Percentiles rank a stretch among this genome's conserved stretches.
Conservation (phyloP, 2,329 filamentous ascomycete species). For the Pyrenophora tritici-repentis region DNA sequence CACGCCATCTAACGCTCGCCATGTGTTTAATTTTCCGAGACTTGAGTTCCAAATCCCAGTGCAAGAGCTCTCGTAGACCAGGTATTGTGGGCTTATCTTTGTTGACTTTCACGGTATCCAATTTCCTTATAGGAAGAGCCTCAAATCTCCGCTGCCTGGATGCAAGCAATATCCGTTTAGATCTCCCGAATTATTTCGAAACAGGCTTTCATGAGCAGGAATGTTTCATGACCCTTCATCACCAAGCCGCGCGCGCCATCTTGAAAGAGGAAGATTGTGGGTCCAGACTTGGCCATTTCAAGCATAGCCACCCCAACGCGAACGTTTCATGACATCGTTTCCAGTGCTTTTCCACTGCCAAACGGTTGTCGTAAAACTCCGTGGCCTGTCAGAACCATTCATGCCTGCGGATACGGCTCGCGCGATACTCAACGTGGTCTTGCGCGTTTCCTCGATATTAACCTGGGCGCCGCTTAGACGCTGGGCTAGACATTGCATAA, state of each 20-base stretch:
- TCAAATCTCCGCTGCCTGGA: conserved; percentile 6
- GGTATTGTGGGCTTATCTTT: background rate
- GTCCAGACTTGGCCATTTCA: background rate
- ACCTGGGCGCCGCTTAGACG: background rate
- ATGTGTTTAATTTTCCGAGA: too few species aligned
- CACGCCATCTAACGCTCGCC: too few species aligned
- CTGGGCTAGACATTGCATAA: conserved; percentile 2
- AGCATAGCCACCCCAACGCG: conserved; percentile 17
- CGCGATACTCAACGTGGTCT: conserved; percentile 23
- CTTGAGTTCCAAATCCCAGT: too few species aligned
- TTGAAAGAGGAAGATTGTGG: background rate
- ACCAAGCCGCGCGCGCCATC: conserved; percentile 14
- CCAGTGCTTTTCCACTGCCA: conserved; percentile 18
- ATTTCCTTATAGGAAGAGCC: background rate
- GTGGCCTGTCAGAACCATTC: conserved; percentile 14
- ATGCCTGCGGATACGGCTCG: conserved; percentile 11
- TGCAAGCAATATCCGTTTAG: conserved; percentile 17
- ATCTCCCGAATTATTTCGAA: conserved; percentile 16
- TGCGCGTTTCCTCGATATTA: conserved; percentile 9
- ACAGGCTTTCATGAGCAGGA: conserved; percentile 23
- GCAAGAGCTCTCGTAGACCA: background rate
- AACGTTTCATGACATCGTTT: conserved; percentile 26
- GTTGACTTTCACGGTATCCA: too few species aligned
- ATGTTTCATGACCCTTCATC: conserved; percentile 20
- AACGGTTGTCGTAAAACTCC: conserved; percentile 13